phyloP scores from a whole-genome alignment of 2,329 filamentous ascomycete species.

The Elsinoe ampelina region DNA sequence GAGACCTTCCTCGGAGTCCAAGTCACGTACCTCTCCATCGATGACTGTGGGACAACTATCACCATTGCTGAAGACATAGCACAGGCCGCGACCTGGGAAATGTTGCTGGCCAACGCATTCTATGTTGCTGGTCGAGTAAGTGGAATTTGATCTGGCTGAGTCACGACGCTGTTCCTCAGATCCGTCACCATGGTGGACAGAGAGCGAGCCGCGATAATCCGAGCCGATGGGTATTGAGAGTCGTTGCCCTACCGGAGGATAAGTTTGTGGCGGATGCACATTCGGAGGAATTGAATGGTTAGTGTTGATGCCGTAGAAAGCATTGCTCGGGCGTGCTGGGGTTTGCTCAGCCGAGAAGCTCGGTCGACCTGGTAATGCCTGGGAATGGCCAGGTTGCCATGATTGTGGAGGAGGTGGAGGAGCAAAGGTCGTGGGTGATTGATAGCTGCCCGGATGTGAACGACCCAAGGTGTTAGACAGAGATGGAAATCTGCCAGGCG shows the following conservation, averaged over 20 bases:
- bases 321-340: not conserved
- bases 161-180: not conserved
- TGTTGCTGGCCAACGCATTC: constrained; percentile 13
- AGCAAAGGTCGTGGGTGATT: not conserved
- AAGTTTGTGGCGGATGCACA: not conserved
- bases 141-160: constrained; percentile 8
- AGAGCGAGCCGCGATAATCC: not conserved
- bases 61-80: constrained; percentile 17
- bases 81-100: constrained; percentile 16
- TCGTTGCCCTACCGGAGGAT: not conserved
- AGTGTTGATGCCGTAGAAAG: not conserved
- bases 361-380: not conserved
- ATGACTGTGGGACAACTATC: constrained; percentile 17
- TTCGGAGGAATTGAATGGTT: not conserved
- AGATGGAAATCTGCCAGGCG: constrained; percentile 2
- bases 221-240: not conserved
- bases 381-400: not conserved
- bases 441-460: not conserved
- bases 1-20: not conserved
- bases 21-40: constrained; percentile 14
- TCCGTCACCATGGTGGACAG: not conserved
- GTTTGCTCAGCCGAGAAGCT: not conserved
- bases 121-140: constrained; percentile 39
- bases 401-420: constrained; percentile 1
- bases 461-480: not conserved